Evolutionary conservation across 2,329 filamentous ascomycete genomes (phyloP).

Genomic region (Aureobasidium sp.): DNA sequence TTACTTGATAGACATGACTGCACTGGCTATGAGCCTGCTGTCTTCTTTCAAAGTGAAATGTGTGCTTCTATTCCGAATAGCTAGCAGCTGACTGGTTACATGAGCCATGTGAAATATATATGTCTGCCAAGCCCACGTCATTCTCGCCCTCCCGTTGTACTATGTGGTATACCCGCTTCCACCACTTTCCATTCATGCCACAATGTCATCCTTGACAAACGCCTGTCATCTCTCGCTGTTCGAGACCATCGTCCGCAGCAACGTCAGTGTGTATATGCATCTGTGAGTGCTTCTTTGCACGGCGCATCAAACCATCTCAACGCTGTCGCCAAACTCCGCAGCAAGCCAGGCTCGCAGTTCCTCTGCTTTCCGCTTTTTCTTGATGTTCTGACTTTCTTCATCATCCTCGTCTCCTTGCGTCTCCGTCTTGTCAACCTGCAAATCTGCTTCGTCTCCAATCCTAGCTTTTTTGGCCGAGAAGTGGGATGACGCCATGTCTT

Average conservation of each 20-base stretch:
- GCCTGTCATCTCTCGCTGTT: neutral
- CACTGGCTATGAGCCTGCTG: neutral
- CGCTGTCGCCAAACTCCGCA: slow-evolving; percentile 34
- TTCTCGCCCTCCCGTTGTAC: neutral
- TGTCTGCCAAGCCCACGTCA: slow-evolving; percentile 11
- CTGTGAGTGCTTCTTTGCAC: neutral
- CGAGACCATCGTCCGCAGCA: neutral
- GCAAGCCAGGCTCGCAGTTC: slow-evolving; percentile 34
- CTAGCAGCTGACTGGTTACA: neutral
- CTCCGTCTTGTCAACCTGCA: neutral
- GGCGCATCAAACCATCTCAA: slow-evolving; percentile 27
- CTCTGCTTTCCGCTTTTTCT: slow-evolving; percentile 17
- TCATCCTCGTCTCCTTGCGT: neutral
- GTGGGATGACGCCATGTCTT: neutral
- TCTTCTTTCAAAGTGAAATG: neutral
- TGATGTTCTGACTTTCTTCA: neutral
- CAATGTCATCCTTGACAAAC: neutral
- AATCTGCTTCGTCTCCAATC: neutral
- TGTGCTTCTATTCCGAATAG: neutral
- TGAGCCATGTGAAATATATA: slow-evolving; percentile 12
- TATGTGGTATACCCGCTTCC: slow-evolving; percentile 9
- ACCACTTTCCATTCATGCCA: slow-evolving; percentile 1
- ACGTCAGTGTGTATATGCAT: neutral
- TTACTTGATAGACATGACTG: slow-evolving; percentile 19
- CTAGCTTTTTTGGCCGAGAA: slow-evolving; percentile 1